phyloP scores from a whole-genome alignment of 2,329 filamentous ascomycete species.

The Hortaea werneckii region DNA sequence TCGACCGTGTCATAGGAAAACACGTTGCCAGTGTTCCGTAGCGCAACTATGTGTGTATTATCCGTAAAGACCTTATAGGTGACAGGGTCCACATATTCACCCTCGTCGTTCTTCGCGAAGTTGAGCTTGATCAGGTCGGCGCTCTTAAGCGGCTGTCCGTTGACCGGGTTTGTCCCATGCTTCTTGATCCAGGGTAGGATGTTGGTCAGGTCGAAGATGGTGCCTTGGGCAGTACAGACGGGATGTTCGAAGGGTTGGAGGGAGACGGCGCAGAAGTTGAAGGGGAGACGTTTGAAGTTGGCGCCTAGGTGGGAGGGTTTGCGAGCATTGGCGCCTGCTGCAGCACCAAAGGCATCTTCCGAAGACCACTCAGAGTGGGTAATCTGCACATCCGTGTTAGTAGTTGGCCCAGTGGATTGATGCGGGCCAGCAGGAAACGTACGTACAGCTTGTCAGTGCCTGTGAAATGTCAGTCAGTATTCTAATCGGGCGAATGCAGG shows the following conservation, averaged over 20 bases:
- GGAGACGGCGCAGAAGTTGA: constrained; percentile 95
- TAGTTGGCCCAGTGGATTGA: not conserved
- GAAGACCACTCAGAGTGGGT: constrained; percentile 98
- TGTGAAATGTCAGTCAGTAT: constrained; percentile 10
- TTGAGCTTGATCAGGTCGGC: constrained; percentile 83
- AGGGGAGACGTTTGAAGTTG: constrained; percentile 80
- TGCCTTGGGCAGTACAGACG: constrained; percentile 79
- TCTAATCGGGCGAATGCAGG: not conserved
- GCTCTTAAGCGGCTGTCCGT: constrained; percentile 66
- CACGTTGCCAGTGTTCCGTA: constrained; percentile 81
- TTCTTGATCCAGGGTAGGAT: constrained; percentile 92
- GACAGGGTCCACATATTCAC: constrained; percentile 88
- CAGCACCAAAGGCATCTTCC: constrained; percentile 76
- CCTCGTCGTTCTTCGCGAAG: constrained; percentile 84
- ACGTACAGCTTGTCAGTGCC: constrained; percentile 33
- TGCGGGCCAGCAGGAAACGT: constrained; percentile 13
- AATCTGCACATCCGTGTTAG: constrained; percentile 44
- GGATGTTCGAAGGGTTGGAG: constrained; percentile 92
- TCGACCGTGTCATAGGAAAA: constrained; percentile 95
- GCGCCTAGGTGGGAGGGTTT: constrained; percentile 44
- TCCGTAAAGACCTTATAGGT: constrained; percentile 97
- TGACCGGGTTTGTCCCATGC: constrained; percentile 83
- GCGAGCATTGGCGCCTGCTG: constrained; percentile 55
- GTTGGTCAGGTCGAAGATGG: constrained; percentile 89
- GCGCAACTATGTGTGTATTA: constrained; percentile 90